A percentile compares a stretch with the other conserved stretches of the same genome.
phyloP scores from a whole-genome alignment of 139 green algal species.

The Tetradesmus obliquus region DNA sequence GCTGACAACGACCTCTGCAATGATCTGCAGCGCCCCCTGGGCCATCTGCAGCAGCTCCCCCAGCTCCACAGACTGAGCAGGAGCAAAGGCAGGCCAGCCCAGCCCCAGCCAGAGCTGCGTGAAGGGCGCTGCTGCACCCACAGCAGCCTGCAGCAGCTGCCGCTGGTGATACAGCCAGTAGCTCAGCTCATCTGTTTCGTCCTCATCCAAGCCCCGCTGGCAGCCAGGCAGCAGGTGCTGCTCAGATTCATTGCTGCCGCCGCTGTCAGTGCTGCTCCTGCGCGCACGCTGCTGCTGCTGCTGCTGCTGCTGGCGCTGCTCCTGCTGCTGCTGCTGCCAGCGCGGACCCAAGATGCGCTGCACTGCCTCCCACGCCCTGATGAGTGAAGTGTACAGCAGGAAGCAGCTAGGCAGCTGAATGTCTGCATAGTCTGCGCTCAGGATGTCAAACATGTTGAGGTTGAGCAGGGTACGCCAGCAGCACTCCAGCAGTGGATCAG shows the following conservation, averaged over 20 bases:
- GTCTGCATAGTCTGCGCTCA: neutral
- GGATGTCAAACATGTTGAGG: constrained; percentile 18
- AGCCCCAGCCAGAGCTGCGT: constrained; percentile 12
- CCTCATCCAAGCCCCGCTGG: constrained; percentile 23
- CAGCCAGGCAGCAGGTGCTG: neutral
- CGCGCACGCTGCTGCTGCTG: constrained; percentile 10
- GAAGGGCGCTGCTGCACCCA: neutral
- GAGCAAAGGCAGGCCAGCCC: neutral
- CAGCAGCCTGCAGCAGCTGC: neutral
- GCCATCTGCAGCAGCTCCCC: neutral
- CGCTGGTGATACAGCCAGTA: neutral
- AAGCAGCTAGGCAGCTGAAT: constrained; percentile 1
- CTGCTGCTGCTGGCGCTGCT: neutral
- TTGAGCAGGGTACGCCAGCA: constrained; percentile 27
- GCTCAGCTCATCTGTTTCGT: constrained; percentile 5
- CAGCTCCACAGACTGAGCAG: constrained; percentile 3
- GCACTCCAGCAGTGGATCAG: neutral
- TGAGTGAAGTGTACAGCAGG: constrained; percentile 30
- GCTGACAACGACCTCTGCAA: neutral
- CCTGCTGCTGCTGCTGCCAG: constrained; percentile 2
- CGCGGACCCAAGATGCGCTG: neutral
- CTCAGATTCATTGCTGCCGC: neutral
- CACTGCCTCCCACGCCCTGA: constrained; percentile 8
- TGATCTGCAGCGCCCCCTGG: neutral
- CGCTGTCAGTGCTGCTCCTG: constrained; percentile 1